These are phyloP conservation scores for Circinella minor DNA, from an alignment of 371 early-diverging fungal genomes.

Conservation along the genomic window DNA sequence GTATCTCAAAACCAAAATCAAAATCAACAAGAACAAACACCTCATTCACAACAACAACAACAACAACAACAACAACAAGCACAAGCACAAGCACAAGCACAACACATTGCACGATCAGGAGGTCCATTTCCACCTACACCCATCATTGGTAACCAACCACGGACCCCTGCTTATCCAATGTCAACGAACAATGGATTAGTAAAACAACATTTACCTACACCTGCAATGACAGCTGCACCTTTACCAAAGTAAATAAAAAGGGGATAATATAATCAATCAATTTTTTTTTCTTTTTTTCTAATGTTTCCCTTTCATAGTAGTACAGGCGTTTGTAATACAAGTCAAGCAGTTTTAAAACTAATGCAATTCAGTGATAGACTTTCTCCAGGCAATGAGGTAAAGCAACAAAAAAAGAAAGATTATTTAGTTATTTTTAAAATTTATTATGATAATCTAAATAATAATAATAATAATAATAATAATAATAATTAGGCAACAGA, in stretches of 20 bases:
- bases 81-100: slow-evolving; percentile 1
- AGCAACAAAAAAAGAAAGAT: not conserved
- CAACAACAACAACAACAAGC: slow-evolving; percentile 11
- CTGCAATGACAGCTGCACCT: slow-evolving; percentile 33
- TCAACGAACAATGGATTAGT: not conserved
- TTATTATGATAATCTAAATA: not conserved
- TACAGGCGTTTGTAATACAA: slow-evolving; percentile 14
- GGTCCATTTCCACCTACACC: slow-evolving; percentile 16
- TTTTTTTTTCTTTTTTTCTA: not conserved
- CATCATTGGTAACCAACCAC: slow-evolving; percentile 20
- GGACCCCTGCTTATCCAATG: slow-evolving; percentile 11
- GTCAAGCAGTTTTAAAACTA: slow-evolving; percentile 46
- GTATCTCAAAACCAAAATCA: not conserved
- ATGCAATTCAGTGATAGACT: slow-evolving; percentile 50
- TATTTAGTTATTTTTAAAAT: too few species aligned
- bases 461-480: not conserved
- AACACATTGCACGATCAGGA: slow-evolving; percentile 2
- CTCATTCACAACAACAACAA: not conserved
- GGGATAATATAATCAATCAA: too few species aligned
- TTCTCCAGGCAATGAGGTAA: slow-evolving; percentile 41
- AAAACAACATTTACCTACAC: slow-evolving; percentile 29
- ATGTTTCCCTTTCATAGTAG: not conserved
- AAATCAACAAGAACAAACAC: slow-evolving; percentile 3
- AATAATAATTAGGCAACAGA: slow-evolving; percentile 26
- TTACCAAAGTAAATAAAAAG: slow-evolving; percentile 16